A percentile compares a stretch with the other conserved stretches of the same genome.
Evolutionary conservation across 192 early-diverging fungal species (phyloP).

Genomic region (Coemansia reversa): DNA sequence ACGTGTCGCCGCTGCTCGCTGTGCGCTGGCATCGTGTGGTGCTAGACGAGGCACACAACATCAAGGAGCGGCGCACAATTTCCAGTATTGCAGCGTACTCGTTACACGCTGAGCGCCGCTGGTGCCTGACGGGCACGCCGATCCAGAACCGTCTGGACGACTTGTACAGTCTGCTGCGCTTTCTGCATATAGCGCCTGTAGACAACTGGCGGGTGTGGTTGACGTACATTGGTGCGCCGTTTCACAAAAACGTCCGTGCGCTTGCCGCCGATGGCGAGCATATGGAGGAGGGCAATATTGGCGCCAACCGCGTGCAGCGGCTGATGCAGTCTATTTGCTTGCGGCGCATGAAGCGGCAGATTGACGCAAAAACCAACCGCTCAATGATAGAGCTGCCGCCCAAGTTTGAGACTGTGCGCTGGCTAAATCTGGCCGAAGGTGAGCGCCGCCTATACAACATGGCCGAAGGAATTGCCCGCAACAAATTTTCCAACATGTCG

Average conservation of each 20-base stretch:
- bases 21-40: constrained; percentile 85
- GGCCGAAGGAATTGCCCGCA: constrained; percentile 65
- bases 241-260: constrained; percentile 59
- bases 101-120: constrained; percentile 67
- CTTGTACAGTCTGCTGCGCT: constrained; percentile 80
- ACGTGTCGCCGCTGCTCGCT: constrained; percentile 48
- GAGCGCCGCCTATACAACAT: constrained; percentile 72
- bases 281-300: constrained; percentile 35
- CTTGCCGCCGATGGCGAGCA: constrained; percentile 3
- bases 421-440: constrained; percentile 60
- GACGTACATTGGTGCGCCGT: constrained; percentile 72
- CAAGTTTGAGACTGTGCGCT: constrained; percentile 60
- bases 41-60: constrained; percentile 93
- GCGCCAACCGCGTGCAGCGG: constrained; percentile 44
- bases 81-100: constrained; percentile 73
- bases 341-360: constrained; percentile 84
- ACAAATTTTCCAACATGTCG: constrained; percentile 61
- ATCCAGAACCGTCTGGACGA: constrained; percentile 86
- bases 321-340: constrained; percentile 59
- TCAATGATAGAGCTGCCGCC: constrained; percentile 77
- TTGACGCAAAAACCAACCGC: constrained; percentile 63
- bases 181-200: constrained; percentile 74
- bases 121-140: constrained; percentile 95
- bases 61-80: constrained; percentile 76
- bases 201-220: constrained; percentile 73